Base-by-base conservation (phyloP, 2,329 filamentous ascomycete species). In the Beauveria rudraprayagi region DNA sequence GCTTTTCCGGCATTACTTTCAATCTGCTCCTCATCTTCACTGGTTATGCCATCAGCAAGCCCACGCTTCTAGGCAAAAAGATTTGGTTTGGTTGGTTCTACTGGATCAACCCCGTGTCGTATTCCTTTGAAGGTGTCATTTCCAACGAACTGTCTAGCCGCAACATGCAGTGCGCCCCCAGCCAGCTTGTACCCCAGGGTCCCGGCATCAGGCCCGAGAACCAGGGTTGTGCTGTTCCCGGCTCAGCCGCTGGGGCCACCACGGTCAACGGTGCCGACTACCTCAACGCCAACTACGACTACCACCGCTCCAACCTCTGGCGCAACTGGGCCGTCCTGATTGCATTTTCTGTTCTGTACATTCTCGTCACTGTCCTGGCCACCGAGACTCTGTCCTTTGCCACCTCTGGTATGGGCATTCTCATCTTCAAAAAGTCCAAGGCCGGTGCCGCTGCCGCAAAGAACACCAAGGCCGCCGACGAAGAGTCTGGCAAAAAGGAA, bases 281-380 rank as follows among this genome's bases (percentile, higher is more conserved):
- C 60, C 71, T 88, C 52, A 65, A 70, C 30, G 67, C 76, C 3
- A 75, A 77, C n/a, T 86, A 81, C 66, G 71, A 76, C 40, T 89
- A 87, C 69, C 74, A 72, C 43, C 73, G 79, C 26, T 72, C 72
- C 3, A 78, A 89, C 66, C 72, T 84, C 40, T 89, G 86, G 86
- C 83, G 89, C 7, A 91, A 92, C 71, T 90, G 88, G 67, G 89
- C 86, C 24, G 84, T 91, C 1, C 73, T 92, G 10, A 83, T 92
- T 61, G 89, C 87, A 1, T 92, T 89, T 65, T 80, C 83, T 0
- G 81, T 88, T 0, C 78, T 91, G 1, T 93, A 92, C 69, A 80
- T 93, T n/a, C 63, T 86, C 3, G 73, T 92, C 50, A 92, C 89
- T 0, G 79, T 87, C 16, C 65, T 87, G 51, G 87, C 85, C 1